Evolutionary conservation across 352 stramenopile species (phyloP).

Genomic region (Globisporangium nagaii): DNA sequence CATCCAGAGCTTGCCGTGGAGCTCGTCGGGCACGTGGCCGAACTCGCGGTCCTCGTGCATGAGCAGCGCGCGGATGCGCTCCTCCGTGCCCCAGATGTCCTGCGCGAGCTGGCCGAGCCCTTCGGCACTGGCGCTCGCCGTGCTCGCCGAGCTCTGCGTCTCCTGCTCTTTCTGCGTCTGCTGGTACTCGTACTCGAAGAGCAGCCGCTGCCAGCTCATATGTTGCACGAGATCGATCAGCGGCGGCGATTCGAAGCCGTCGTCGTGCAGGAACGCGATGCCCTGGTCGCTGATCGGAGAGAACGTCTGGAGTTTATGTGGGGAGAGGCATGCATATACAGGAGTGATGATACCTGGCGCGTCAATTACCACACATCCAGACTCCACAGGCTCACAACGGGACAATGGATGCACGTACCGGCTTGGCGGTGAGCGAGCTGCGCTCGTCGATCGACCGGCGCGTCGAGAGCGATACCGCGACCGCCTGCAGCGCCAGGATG

Average conservation of each 20-base stretch:
- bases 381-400: no score
- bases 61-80: conserved; percentile 67
- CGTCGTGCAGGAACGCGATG: conserved; percentile 30
- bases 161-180: conserved; percentile 41
- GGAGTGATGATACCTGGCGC: background rate
- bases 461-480: conserved; percentile 68
- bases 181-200: conserved; percentile 68
- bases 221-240: conserved; percentile 45
- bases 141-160: conserved; percentile 22
- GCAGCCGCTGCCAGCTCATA: conserved; percentile 50
- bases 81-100: conserved; percentile 77
- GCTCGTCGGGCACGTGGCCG: conserved; percentile 44
- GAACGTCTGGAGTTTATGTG: conserved; percentile 20
- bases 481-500: conserved; percentile 66
- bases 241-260: conserved; percentile 38
- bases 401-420: background rate
- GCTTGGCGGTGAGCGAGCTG: conserved; percentile 43
- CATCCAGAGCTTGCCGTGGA: conserved; percentile 82
- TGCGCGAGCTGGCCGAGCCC: conserved; percentile 63
- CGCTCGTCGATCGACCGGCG: conserved; percentile 77
- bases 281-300: conserved; percentile 38
- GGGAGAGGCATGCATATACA: background rate
- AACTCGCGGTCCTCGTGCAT: conserved; percentile 54
- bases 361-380: no score
- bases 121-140: conserved; percentile 20